Base-by-base conservation (phyloP, 2,329 filamentous ascomycete genomes). In the Ascochyta clinopodiicola region DNA sequence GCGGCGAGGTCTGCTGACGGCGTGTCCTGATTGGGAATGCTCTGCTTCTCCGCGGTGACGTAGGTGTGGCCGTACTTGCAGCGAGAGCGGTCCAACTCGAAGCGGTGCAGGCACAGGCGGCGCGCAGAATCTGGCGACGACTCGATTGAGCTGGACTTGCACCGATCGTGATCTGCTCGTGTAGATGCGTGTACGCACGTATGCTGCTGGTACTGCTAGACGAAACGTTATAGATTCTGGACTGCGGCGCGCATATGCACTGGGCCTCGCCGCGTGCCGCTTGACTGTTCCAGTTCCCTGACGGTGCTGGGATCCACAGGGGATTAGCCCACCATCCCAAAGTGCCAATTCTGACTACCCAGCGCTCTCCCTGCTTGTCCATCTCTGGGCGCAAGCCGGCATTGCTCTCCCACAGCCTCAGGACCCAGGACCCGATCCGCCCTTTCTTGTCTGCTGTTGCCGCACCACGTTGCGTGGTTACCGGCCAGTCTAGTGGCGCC, bases 261-360 rank as follows among this genome's bases (percentile, higher is more conserved):
- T 43, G 46, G 46, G 39, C 27, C 44, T 22, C 36, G 27, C 46
- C 19, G 52, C 46, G 29, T 40, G 52, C 42, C 52, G 52, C 52
- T 43, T 51, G 34, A 43, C 19, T 32, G 22, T 38, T 36, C 44
- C 44, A 32, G 35, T 49, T 49, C 52, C 52, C n/a, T 46, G 42
- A 56, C 12, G 19, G n/a, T 29, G 25, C 40, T 32, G 32, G 46
- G 52, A 45, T 56, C 46, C 52, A 50, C 42, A 50, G 39, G 51
- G 51, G 31, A 46, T 42, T 37, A 49, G 52, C 52, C 52, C 52
- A 56, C 52, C 52, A 46, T 52, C 36, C 32, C 42, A 44, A 35
- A 22, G 19, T 39, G 44, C 39, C 46, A 56, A 50, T 46, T 56
- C 52, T 35, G 29, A 42, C 46, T 51, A 43, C 52, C 9, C 36